Base-by-base conservation (phyloP, 805 yeast species). In the Zygotorulaspora sp. region DNA sequence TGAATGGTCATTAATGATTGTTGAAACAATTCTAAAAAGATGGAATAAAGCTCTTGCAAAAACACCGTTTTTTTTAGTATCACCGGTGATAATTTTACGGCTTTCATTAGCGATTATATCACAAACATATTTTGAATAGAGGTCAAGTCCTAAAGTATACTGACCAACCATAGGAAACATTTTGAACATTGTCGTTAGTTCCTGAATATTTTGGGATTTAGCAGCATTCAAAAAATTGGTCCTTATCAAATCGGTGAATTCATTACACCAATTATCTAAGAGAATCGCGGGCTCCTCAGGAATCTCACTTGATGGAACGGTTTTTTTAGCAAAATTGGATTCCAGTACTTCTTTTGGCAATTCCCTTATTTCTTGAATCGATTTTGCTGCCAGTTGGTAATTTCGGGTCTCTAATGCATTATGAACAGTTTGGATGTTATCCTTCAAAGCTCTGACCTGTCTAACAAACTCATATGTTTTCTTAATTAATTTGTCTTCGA, bases 71-170 rank as follows among this genome's bases (percentile, higher is more conserved):
- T 39, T 40, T 27, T 44, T 47, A 71, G 67, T n/a, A 74, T 84
- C 29, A 68, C 63, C 45, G 11, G 74, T 73, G 35, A 88, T 71
- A 40, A 88, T 68, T 26, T 71, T 68, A 41, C 95, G 75, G 41
- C 87, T 77, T 44, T 89, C 87, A 19, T 81, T 80, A 13, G 88
- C 80, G 22, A 92, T 80, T 38, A 89, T 83, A 42, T 80, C 77
- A 58, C 96, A 84, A 30, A 92, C 83, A 58, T 90, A 92, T 52
- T 73, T 77, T 12, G 96, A 83, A 61, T 92, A 92, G 46, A 86
- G 78, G 27, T 75, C 76, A 29, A 92, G 63, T 0, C 98, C 98
- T 12, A 72, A 61, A 15, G 72, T 72, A 40, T 77, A 75, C 54
- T 81, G 75, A 6, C 85, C 85, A 27, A 92, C 80, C 37, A 89